Evolutionary conservation across 495 filamentous ascomycete genomes (phyloP), one percentile per base, ranked within the genome.

Genomic region (Penicillium cataractarum): DNA sequence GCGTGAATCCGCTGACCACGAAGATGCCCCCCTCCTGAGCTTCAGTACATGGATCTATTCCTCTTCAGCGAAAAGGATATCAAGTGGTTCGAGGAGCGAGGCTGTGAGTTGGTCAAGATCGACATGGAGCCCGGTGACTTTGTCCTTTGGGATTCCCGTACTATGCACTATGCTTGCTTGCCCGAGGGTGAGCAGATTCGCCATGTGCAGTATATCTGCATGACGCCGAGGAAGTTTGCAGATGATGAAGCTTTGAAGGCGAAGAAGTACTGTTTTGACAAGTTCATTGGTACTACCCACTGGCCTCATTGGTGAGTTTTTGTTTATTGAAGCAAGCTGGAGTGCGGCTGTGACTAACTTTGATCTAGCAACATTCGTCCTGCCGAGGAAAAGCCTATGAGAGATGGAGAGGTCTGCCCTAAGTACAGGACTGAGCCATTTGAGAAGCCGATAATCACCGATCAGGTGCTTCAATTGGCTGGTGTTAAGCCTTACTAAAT

Each of bases 131-230:
- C 75, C 15, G 78, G 76, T 2, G 76, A 79, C 60, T 68, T 80
- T 60, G 71, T 80, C 0, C 73, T 79, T 12, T 77, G 78, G 78
- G 78, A 80, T 32, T 75, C 71, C 0, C 65, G 76, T 17, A 74
- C 76, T 12, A 74, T 79, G 67, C 78, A 80, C 58, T 78, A 78
- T 31, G 76, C 74, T 9, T 64, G 65, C 31, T 50, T 73, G 31
- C 76, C 76, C 3, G 66, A 74, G 52, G 75, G 76, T 2, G 52
- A 75, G n/a, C 70, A 76, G 49, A 78, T 76, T 27, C 69, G 77
- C 19, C 72, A 74, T 48, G 72, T 73, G 10, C 70, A 73, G 39
- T 73, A 75, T 24, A 69, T 73, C 48, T 73, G 70, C 53, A 71
- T 73, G 70, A 75, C 70, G 12, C 72, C 72, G 32, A 27, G 66